Conservation (phyloP, 768 basidiomycete genomes). For the Cubamyces lactineus region DNA sequence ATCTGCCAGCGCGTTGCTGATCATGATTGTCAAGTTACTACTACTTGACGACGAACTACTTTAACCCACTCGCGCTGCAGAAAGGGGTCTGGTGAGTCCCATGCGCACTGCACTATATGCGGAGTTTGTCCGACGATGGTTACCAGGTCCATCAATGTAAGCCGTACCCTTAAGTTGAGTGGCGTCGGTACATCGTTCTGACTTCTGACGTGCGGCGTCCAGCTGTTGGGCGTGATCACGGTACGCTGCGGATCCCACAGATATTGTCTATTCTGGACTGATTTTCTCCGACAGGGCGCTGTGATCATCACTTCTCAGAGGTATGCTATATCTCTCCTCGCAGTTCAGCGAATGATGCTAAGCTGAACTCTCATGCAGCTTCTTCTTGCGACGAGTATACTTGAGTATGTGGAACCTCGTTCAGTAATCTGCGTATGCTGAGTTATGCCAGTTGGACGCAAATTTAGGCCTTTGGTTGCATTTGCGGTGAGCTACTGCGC, state of each 20-base stretch:
- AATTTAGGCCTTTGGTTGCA: not conserved
- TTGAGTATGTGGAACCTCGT: not conserved
- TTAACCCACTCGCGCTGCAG: conserved; percentile 11
- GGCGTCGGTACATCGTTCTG: not conserved
- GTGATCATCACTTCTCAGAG: conserved; percentile 6
- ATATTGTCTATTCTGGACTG: too few species aligned
- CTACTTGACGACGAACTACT: conserved; percentile 14
- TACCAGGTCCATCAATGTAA: conserved; percentile 14
- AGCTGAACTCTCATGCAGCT: not conserved
- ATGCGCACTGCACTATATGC: not conserved
- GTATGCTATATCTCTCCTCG: not conserved
- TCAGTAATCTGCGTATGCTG: not conserved
- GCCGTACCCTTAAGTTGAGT: not conserved
- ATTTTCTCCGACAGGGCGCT: not conserved
- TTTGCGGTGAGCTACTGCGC: not conserved
- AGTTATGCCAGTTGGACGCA: not conserved
- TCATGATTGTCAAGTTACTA: conserved; percentile 5
- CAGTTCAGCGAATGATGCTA: too few species aligned
- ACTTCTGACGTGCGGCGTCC: not conserved
- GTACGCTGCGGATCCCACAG: conserved; percentile 1
- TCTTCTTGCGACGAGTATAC: conserved; percentile 12
- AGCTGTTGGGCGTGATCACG: conserved; percentile 15
- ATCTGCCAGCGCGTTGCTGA: too few species aligned
- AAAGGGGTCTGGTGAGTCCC: conserved; percentile 7
- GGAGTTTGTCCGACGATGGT: conserved; percentile 5